Evolutionary conservation across 371 early-diverging fungal genomes (phyloP), one percentile per base, ranked within the genome.

Genomic region (Fennellomyces sp.): DNA sequence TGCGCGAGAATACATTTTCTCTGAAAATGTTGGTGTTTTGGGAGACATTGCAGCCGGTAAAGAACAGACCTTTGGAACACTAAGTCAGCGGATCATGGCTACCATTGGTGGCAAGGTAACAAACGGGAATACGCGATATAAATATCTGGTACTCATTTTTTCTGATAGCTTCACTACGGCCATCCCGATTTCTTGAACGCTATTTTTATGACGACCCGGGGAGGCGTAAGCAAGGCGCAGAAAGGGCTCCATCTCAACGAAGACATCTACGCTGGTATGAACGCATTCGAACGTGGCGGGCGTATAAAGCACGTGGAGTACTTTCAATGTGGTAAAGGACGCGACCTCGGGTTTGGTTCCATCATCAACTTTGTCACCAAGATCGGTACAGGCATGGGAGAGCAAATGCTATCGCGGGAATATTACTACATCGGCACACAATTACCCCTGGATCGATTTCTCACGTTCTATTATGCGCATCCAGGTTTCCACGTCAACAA

Each of bases 181-280:
- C 95, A 96, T 68, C 95, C 95, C 1, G 96, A 96, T 75, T 94
- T 94, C 60, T 76, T 94, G 58, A 94, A 95, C 76, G 86, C 90
- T 52, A 82, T 92, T 33, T 95, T 88, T 69, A 93, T 95, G 96
- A 86, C 89, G 5, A 94, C 93, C 0, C 86, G 94, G 13, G 95
- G 94, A 51, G 94, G 89, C 64, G 88, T 95, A 17, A 86, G 89
- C 41, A 96, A 96, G 74, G 96, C 91, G 11, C 95, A 94, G 65
- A 93, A 92, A 64, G 94, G 94, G 11, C 79, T 96, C 28, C 93
- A 93, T 67, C 78, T 96, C 54, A 96, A 95, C 64, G 96, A 96
- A 72, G 96, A 96, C 73, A 94, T 96, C 64, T 95, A 90, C 59
- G 94, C 94, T 27, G 95, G 96, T 63, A 94, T 96, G 92, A 93